phyloP scores from a whole-genome alignment of 768 basidiomycete species.

The Leccinum variicolor region DNA sequence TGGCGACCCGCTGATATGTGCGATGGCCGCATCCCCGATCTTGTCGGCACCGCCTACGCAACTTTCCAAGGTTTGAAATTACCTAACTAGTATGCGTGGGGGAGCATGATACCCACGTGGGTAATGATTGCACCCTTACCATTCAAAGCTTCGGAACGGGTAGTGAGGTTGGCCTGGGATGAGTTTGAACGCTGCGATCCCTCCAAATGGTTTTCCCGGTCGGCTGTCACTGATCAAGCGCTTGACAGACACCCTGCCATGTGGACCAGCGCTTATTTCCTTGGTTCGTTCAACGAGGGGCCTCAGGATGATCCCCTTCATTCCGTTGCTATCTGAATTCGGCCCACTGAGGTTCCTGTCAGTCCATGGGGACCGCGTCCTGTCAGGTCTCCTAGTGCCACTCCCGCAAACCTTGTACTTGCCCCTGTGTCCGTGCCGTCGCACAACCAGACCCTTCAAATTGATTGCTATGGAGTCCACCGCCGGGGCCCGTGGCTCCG shows the following conservation, averaged over 20 bases:
- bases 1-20: conserved; percentile 12
- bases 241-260: conserved; percentile 1
- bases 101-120: conserved; percentile 6
- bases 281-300: not conserved
- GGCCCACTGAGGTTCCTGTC: conserved; percentile 6
- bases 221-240: not conserved
- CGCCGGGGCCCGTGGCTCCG: conserved; percentile 15
- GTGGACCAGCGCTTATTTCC: conserved; percentile 1
- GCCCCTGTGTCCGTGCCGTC: conserved; percentile 8
- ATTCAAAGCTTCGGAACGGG: not conserved
- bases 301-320: not conserved
- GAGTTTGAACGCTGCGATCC: not conserved
- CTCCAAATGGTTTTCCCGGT: not conserved
- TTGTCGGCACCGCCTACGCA: conserved; percentile 8
- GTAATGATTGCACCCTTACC: not conserved
- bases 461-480: conserved; percentile 22
- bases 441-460: conserved; percentile 14
- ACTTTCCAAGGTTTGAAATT: not conserved
- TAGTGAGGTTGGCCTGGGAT: not conserved
- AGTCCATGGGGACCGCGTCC: not conserved
- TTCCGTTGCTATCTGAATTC: conserved; percentile 4
- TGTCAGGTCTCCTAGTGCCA: conserved; percentile 7
- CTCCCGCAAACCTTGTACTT: not conserved
- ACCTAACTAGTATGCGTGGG: conserved; percentile 1
- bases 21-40: conserved; percentile 21